Evolutionary conservation across 2,329 filamentous ascomycete genomes (phyloP).

Genomic region (Exophiala dermatitidis): DNA sequence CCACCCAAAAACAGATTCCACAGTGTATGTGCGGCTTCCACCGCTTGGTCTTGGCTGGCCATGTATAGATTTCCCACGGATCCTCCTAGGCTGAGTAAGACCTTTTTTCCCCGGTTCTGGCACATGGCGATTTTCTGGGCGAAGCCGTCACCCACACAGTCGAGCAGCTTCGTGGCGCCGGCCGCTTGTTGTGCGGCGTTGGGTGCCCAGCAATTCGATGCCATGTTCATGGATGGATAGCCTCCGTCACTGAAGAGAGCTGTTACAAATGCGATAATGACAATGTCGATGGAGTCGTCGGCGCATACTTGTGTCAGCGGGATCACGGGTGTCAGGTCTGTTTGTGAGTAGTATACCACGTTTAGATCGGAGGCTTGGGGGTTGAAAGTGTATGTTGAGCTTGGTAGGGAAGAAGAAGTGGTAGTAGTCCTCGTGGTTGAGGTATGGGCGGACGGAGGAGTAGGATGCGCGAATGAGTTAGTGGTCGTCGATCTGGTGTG

Average conservation of each 20-base stretch:
- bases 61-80: conserved; percentile 38
- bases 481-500: neutral
- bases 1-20: conserved; percentile 46
- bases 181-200: conserved; percentile 17
- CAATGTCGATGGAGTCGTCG: conserved; percentile 29
- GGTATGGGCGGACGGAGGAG: too few relatives aligned
- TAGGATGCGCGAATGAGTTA: neutral
- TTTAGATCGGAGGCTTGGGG: conserved; percentile 18
- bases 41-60: conserved; percentile 34
- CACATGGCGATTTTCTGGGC: conserved; percentile 29
- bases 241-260: conserved; percentile 19
- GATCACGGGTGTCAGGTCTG: conserved; percentile 21
- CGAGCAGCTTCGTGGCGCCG: conserved; percentile 26
- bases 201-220: conserved; percentile 26
- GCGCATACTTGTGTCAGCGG: conserved; percentile 25
- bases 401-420: neutral
- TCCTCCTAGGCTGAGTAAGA: conserved; percentile 46
- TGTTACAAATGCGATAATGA: conserved; percentile 31
- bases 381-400: conserved; percentile 11
- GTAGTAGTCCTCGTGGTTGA: neutral
- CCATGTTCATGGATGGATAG: conserved; percentile 27
- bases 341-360: conserved; percentile 29
- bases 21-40: conserved; percentile 45
- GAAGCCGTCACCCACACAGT: conserved; percentile 25
- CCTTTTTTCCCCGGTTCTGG: conserved; percentile 38